Percentiles rank a stretch among this genome's conserved stretches.
phyloP scores from a whole-genome alignment of 805 yeast genomes.

The Candida michaelii region DNA sequence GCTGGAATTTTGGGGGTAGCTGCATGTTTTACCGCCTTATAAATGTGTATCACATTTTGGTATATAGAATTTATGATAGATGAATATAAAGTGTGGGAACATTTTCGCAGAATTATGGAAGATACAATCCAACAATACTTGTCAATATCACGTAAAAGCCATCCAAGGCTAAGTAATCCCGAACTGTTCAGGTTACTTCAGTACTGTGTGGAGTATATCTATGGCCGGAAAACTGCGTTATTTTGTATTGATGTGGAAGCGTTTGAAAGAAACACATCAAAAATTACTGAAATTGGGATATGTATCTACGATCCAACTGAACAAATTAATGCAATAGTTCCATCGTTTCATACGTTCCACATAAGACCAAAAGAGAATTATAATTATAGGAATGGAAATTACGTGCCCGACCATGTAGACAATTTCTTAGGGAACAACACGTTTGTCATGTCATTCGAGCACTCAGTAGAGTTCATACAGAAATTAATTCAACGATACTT shows the following conservation, averaged over 20 bases:
- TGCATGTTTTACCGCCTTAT: conserved; percentile 12
- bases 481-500: conserved; percentile 45
- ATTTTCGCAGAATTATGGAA: not conserved
- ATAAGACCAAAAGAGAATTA: conserved; percentile 46
- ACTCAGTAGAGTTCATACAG: conserved; percentile 42
- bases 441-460: conserved; percentile 34
- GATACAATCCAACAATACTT: conserved; percentile 10
- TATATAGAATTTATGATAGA: conserved; percentile 4
- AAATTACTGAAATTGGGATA: conserved; percentile 58
- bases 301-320: conserved; percentile 55
- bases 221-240: conserved; percentile 27
- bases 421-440: conserved; percentile 54
- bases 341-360: conserved; percentile 40
- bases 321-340: conserved; percentile 38
- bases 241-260: conserved; percentile 60
- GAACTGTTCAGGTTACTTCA: conserved; percentile 7
- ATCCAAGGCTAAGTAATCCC: conserved; percentile 11
- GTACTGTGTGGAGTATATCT: conserved; percentile 17
- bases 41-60: too few relatives aligned
- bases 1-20: conserved; percentile 12
- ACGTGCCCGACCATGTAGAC: conserved; percentile 53
- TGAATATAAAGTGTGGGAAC: conserved; percentile 2
- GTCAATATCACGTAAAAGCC: conserved; percentile 6
- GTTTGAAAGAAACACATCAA: conserved; percentile 42
- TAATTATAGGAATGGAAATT: conserved; percentile 48